Evolutionary conservation across 257 asterid genomes (phyloP), one percentile per base, ranked within the genome.

Genomic region (Fraxinus americana): DNA sequence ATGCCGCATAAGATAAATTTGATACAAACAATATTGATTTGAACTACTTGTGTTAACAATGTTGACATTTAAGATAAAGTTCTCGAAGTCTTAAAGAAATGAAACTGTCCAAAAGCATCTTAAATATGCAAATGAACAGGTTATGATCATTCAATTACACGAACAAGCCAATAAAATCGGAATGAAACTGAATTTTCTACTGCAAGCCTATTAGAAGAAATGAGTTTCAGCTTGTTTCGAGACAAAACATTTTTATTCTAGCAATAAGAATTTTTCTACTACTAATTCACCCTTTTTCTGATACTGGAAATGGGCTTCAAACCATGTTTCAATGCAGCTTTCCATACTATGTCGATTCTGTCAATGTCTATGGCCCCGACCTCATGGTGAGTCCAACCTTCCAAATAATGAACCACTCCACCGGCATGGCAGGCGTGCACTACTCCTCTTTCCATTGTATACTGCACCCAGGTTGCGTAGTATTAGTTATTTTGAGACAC

Each of bases 361-460:
- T 90, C 90, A 8, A 94, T 91, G 25, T 94, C 97, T 48, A 94
- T 87, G 1, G 98, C 97, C 73, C 97, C 98, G 12, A 92, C 98
- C 77, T 94, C 98, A 76, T 94, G 94, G 78, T 92, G 97, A 5
- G 61, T 81, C 98, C 98, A 94, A 10, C 97, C 97, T 88, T 94
- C 98, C 32, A 94, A 73, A 0, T 82, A 82, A 77, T 94, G 98
- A 38, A 94, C 94, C 13, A 86, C 92, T 7, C 98, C 97, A 11
- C 98, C 98, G 0, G 98, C 98, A 81, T 92, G 97, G 79, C 98
- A 94, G 11, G 98, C 98, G 78, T 94, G 98, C 50, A 94, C 98
- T 6, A 92, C 91, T 67, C 99, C 98, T 90, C 99, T 88, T 6
- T 86, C 97, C 99, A 92, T 91, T 13, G 98, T 90, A 50, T 92